Conservation (phyloP, 2,329 filamentous ascomycete genomes). For the Penicillium sp. region DNA sequence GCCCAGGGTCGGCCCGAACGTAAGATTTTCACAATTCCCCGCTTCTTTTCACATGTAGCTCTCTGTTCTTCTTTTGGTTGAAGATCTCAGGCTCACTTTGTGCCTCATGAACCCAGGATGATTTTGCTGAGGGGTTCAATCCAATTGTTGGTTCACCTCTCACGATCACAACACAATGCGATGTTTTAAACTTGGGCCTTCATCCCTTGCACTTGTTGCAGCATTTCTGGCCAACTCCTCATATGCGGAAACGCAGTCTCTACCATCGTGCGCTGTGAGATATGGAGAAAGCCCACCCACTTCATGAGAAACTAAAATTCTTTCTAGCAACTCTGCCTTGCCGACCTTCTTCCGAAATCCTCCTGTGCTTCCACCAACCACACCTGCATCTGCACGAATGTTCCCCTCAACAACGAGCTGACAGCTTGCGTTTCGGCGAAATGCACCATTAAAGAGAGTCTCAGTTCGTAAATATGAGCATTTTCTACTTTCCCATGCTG, state of each 20-base stretch:
- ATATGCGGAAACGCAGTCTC: not conserved
- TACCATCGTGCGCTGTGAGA: not conserved
- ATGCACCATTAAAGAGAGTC: constrained; percentile 1
- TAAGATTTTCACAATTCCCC: too few relatives aligned
- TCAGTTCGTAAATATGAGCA: not conserved
- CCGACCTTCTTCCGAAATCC: constrained; percentile 4
- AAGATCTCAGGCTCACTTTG: too few relatives aligned
- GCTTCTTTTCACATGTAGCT: too few relatives aligned
- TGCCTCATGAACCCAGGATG: too few relatives aligned
- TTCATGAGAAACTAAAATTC: not conserved
- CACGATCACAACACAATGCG: too few relatives aligned
- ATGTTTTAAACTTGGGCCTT: not conserved
- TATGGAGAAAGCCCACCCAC: not conserved
- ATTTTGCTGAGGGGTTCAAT: too few relatives aligned
- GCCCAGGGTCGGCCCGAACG: too few relatives aligned
- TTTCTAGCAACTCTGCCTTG: constrained; percentile 3
- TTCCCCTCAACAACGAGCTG: not conserved
- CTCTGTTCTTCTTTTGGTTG: too few relatives aligned
- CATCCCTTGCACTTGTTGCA: not conserved
- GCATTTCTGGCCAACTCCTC: not conserved
- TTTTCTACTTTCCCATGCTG: not conserved
- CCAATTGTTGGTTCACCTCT: too few relatives aligned
- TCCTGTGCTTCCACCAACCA: constrained; percentile 6
- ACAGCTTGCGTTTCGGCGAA: not conserved
- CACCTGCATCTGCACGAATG: constrained; percentile 10